Percentiles rank a stretch among this genome's conserved stretches.
These are phyloP conservation scores for Aspergillus sp. DNA, from an alignment of 2,329 filamentous ascomycete genomes.

Conservation along the genomic window DNA sequence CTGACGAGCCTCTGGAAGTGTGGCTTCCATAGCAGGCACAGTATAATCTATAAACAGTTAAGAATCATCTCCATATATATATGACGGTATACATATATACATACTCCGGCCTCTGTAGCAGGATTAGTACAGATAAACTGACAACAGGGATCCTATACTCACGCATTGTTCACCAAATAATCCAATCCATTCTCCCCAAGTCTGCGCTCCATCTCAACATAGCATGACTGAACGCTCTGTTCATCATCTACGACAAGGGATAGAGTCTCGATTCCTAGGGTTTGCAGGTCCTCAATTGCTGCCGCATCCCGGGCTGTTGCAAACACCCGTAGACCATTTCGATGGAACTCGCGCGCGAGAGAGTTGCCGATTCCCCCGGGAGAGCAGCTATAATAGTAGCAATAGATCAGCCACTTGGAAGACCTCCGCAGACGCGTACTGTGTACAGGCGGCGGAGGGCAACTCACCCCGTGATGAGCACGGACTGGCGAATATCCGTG, in stretches of 20 bases:
- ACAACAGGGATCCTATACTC: slow-evolving; percentile 9
- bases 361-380: slow-evolving; percentile 53
- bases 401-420: neutral
- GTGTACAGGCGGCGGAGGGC: neutral
- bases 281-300: slow-evolving; percentile 42
- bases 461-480: slow-evolving; percentile 37
- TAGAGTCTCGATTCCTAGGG: slow-evolving; percentile 47
- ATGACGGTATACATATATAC: slow-evolving; percentile 3
- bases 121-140: neutral
- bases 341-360: slow-evolving; percentile 50
- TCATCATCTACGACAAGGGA: slow-evolving; percentile 46
- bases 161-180: slow-evolving; percentile 52
- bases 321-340: slow-evolving; percentile 47
- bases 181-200: slow-evolving; percentile 45
- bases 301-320: slow-evolving; percentile 48
- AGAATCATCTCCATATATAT: neutral
- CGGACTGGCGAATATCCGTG: slow-evolving; percentile 29
- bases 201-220: slow-evolving; percentile 38
- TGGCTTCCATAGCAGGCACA: slow-evolving; percentile 49
- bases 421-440: neutral
- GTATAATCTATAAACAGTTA: slow-evolving; percentile 41
- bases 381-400: slow-evolving; percentile 17
- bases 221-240: slow-evolving; percentile 43
- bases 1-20: slow-evolving; percentile 39
- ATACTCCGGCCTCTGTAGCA: slow-evolving; percentile 22